Evolutionary conservation across 148 eudicot species (phyloP), one percentile per base, ranked within the genome.

Genomic region (Diospyros kaki): DNA sequence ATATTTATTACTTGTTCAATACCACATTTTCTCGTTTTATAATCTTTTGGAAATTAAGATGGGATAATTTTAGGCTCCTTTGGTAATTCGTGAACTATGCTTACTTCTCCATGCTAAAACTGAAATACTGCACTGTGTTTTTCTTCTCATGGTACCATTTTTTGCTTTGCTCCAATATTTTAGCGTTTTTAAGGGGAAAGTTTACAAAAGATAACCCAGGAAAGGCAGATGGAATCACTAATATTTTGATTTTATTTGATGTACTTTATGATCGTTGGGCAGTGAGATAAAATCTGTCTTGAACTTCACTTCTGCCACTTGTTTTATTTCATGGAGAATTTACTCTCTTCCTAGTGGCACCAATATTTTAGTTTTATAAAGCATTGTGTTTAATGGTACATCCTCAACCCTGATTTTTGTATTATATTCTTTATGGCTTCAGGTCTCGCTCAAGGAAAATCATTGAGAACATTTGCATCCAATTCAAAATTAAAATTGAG

Each of bases 381-480:
- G 48, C 15, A 45, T 56, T 44, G 18, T 18, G 42, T 42, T 58
- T 64, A 50, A 14, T 68, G 51, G 18, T 46, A 13, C 2, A 60
- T 9, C 7, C 62, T 6, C 17, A 6, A 44, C 69, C 68, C 50
- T 17, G 54, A 63, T 70, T 44, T 75, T 60, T 59, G 15, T 68
- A 50, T 45, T 40, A 28, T 48, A 39, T 72, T 54, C n/a, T 75
- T 73, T 76, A 66, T 62, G 69, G 52, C 80, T 83, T 68, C 90
- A 95, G 99, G 88, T 84, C 93, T 53, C 84, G 87, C 53, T 83
- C 91, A 44, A 81, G 84, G 83, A 90, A 87, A 72, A 74, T 93
- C 62, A 79, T 88, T 51, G 91, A 90, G 76, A 85, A 85, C 65
- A 84, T 89, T 46, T 61, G 79, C 45, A 64, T 56, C 44, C 82